Evolutionary conservation across 1,284 basidiomycete species (phyloP).

Genomic region (Apiotrichum domesticum): DNA sequence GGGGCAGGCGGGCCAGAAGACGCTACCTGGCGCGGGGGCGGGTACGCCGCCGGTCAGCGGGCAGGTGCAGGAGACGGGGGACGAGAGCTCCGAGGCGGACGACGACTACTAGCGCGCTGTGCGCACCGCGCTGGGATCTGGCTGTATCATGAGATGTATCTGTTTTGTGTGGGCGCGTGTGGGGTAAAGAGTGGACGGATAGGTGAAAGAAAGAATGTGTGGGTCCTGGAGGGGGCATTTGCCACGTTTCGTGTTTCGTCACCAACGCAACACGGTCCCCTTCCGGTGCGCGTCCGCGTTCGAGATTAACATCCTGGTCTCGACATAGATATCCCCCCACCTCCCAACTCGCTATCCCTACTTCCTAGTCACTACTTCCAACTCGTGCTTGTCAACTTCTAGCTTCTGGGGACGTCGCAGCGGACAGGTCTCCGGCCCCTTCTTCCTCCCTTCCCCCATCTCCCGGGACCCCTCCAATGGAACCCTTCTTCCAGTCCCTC

Average conservation of each 20-base stretch:
- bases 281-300: too few relatives aligned
- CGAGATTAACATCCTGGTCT: too few relatives aligned
- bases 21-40: background rate
- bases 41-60: constrained; percentile 1
- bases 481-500: constrained; percentile 60
- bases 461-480: constrained; percentile 42
- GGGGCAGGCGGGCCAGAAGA: background rate
- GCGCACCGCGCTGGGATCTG: background rate
- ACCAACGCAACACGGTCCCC: too few relatives aligned
- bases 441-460: background rate
- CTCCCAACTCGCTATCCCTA: too few relatives aligned
- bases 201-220: too few relatives aligned
- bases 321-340: too few relatives aligned
- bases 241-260: background rate
- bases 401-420: too few relatives aligned
- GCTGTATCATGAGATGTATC: background rate
- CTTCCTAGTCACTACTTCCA: too few relatives aligned
- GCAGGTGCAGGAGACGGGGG: constrained; percentile 1
- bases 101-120: constrained; percentile 11
- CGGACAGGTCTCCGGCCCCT: too few relatives aligned
- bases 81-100: constrained; percentile 16
- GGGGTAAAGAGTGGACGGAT: too few relatives aligned
- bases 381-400: too few relatives aligned
- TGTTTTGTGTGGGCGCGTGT: background rate
- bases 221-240: too few relatives aligned